Percentiles rank a stretch among this genome's conserved stretches.
These are phyloP conservation scores for Mycosphaerella sp. DNA, from an alignment of 2,329 filamentous ascomycete genomes.

Conservation along the genomic window DNA sequence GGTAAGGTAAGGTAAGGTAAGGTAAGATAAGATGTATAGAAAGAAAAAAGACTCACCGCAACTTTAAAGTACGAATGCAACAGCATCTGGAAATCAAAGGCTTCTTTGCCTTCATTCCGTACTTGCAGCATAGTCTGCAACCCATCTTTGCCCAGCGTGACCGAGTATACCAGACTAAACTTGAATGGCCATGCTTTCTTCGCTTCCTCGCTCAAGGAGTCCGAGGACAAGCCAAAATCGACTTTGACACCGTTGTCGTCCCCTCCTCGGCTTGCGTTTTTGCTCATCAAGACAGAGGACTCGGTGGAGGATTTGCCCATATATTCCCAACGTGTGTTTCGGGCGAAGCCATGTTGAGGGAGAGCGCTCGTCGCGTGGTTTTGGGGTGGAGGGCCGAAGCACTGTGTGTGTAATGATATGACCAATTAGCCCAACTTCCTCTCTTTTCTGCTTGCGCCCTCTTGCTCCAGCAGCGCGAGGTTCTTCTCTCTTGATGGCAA, in stretches of 20 bases:
- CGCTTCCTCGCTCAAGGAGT: constrained; percentile 60
- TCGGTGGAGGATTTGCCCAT: constrained; percentile 78
- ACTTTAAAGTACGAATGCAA: constrained; percentile 86
- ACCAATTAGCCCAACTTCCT: neutral
- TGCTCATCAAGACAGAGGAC: constrained; percentile 37
- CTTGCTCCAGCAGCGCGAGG: neutral
- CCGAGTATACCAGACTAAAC: constrained; percentile 76
- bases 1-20: too few species aligned
- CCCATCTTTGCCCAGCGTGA: constrained; percentile 47
- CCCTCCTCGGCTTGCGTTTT: constrained; percentile 28
- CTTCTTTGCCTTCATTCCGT: constrained; percentile 73
- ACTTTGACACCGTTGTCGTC: constrained; percentile 77
- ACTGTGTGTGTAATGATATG: constrained; percentile 42
- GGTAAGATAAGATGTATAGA: too few species aligned
- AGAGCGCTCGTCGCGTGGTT: constrained; percentile 72
- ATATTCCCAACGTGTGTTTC: constrained; percentile 86
- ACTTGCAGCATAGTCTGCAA: constrained; percentile 79
- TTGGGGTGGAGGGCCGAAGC: constrained; percentile 70
- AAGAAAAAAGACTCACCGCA: constrained; percentile 51
- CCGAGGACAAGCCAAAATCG: constrained; percentile 78
- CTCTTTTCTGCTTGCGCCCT: neutral
- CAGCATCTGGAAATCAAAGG: constrained; percentile 87
- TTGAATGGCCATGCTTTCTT: constrained; percentile 74
- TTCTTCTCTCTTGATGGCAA: constrained; percentile 13
- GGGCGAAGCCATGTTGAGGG: constrained; percentile 91